Evolutionary conservation across 2,329 filamentous ascomycete genomes (phyloP).

Genomic region (Alternaria ethzedia): DNA sequence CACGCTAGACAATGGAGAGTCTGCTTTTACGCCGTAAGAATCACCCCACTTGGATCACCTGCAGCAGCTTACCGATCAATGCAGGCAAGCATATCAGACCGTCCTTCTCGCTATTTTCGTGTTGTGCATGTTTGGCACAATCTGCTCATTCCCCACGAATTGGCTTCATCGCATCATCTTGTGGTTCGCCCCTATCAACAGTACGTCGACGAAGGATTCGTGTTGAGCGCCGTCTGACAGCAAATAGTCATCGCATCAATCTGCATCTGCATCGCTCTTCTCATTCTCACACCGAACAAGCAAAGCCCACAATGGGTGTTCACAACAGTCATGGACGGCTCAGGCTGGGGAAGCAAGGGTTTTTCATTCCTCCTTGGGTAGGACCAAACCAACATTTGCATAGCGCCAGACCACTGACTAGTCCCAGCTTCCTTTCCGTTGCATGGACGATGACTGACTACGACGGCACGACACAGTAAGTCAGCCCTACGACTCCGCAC

Average conservation of each 20-base stretch:
- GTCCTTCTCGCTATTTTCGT: slow-evolving; percentile 64
- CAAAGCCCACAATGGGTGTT: slow-evolving; percentile 67
- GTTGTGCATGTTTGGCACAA: slow-evolving; percentile 62
- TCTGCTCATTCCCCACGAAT: slow-evolving; percentile 69
- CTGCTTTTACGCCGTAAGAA: slow-evolving; percentile 64
- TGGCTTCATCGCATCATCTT: slow-evolving; percentile 65
- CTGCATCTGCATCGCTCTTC: slow-evolving; percentile 64
- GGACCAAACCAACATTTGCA: slow-evolving; percentile 21
- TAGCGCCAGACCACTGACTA: slow-evolving; percentile 10
- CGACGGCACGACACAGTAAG: slow-evolving; percentile 69
- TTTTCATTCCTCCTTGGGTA: slow-evolving; percentile 69
- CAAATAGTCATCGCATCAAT: slow-evolving; percentile 62
- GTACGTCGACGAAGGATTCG: slow-evolving; percentile 41
- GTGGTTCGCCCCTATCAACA: slow-evolving; percentile 72
- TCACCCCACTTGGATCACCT: background rate
- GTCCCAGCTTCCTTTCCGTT: slow-evolving; percentile 58
- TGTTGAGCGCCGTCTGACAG: slow-evolving; percentile 7
- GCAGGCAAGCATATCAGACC: slow-evolving; percentile 63
- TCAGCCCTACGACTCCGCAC: slow-evolving; percentile 22
- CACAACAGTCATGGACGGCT: slow-evolving; percentile 65
- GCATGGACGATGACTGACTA: slow-evolving; percentile 74
- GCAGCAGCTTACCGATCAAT: slow-evolving; percentile 11
- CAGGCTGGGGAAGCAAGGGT: slow-evolving; percentile 65
- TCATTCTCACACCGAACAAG: slow-evolving; percentile 65
- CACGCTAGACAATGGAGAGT: slow-evolving; percentile 59